Conservation (phyloP, 257 asterid species). For the Anisodus acutangulus region DNA sequence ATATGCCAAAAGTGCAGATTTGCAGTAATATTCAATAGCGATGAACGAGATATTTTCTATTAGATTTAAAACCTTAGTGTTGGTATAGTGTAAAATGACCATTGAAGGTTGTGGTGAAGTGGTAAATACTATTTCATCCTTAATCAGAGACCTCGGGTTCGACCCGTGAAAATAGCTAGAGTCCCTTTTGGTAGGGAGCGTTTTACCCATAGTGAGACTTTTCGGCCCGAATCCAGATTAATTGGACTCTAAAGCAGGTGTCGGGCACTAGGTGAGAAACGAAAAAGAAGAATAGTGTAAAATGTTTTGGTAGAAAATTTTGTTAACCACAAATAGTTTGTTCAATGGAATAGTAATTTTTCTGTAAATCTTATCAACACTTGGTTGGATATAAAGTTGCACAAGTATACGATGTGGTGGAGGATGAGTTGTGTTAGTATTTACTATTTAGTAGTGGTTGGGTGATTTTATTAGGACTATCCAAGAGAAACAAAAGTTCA, state of each 20-base stretch:
- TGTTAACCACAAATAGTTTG: background rate
- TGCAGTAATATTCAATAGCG: background rate
- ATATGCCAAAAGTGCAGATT: background rate
- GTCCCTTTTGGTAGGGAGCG: no score
- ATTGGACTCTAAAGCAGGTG: background rate
- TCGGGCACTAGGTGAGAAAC: background rate
- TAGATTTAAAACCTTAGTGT: constrained; percentile 13
- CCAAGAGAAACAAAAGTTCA: background rate
- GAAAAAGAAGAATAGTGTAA: background rate
- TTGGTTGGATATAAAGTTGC: constrained; percentile 26
- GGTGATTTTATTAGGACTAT: constrained; percentile 22
- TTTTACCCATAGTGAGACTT: background rate
- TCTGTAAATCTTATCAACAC: background rate
- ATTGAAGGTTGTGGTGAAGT: background rate
- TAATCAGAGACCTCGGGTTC: background rate
- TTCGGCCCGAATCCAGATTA: background rate
- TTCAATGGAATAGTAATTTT: background rate
- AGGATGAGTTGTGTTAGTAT: background rate
- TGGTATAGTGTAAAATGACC: background rate
- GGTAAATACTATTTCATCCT: background rate
- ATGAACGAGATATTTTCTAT: background rate
- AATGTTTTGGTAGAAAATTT: background rate
- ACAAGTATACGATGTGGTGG: constrained; percentile 3
- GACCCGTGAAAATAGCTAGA: background rate
- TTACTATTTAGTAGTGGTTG: background rate